phyloP scores from a whole-genome alignment of 495 filamentous ascomycete genomes.

The Xylaria longipes region DNA sequence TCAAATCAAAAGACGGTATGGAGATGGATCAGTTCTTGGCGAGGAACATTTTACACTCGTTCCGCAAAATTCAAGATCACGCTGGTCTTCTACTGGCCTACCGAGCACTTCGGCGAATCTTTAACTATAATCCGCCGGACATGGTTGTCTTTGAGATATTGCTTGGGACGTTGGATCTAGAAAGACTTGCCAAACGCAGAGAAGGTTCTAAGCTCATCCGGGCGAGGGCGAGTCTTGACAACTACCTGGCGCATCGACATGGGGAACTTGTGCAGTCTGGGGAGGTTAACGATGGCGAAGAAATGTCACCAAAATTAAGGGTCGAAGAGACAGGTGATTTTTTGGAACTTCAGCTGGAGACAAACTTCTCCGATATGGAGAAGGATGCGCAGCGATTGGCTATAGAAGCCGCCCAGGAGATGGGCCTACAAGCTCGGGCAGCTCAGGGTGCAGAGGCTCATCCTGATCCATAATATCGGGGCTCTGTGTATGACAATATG shows the following conservation, averaged over 20 bases:
- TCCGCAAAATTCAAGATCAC: conserved; percentile 52
- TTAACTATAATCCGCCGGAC: conserved; percentile 57
- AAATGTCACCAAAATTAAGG: conserved; percentile 30
- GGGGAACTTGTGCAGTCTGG: conserved; percentile 30
- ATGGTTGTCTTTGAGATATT: conserved; percentile 50
- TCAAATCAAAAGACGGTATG: conserved; percentile 34
- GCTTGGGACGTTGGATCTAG: conserved; percentile 44
- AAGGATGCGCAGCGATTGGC: conserved; percentile 51
- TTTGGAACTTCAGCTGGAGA: conserved; percentile 33
- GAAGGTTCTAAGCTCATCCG: conserved; percentile 43
- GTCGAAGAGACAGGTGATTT: conserved; percentile 35
- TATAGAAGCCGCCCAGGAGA: conserved; percentile 56
- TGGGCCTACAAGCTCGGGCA: conserved; percentile 52
- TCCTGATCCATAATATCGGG: neutral
- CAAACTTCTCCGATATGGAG: conserved; percentile 27
- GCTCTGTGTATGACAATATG: conserved; percentile 3
- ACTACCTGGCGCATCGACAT: conserved; percentile 31
- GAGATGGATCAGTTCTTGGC: conserved; percentile 44
- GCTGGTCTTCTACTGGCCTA: conserved; percentile 67
- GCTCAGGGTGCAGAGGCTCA: conserved; percentile 10
- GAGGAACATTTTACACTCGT: conserved; percentile 51
- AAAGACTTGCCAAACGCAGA: conserved; percentile 40
- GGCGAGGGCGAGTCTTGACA: conserved; percentile 41
- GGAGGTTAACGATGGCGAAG: conserved; percentile 20
- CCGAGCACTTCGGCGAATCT: conserved; percentile 58